A percentile compares a stretch with the other conserved stretches of the same genome.
These are phyloP conservation scores for Cytospora piceae DNA, from an alignment of 2,329 filamentous ascomycete species.

Conservation along the genomic window DNA sequence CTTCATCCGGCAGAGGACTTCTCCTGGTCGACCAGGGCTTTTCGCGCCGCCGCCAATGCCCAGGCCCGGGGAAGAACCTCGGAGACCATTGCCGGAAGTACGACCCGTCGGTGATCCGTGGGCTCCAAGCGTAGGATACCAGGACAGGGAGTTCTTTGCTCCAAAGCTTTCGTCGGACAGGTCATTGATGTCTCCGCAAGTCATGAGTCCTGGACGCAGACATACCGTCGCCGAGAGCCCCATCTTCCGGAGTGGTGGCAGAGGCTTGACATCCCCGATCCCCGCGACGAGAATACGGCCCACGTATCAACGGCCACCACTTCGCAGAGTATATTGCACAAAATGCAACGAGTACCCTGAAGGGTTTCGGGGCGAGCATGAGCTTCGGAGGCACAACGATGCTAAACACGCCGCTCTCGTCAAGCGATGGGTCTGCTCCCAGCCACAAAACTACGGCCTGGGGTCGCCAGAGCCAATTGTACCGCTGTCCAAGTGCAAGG, in stretches of 20 bases:
- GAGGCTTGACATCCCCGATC: conserved; percentile 49
- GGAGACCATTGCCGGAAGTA: conserved; percentile 45
- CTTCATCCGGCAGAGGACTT: conserved; percentile 46
- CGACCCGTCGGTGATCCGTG: conserved; percentile 45
- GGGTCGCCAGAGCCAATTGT: conserved; percentile 53
- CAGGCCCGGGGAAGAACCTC: conserved; percentile 40
- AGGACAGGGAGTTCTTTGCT: conserved; percentile 38
- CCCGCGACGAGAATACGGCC: conserved; percentile 45
- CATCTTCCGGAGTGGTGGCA: conserved; percentile 44
- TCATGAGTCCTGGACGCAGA: conserved; percentile 39
- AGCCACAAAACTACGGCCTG: conserved; percentile 47
- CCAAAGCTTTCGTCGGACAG: conserved; percentile 37
- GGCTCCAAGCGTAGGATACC: conserved; percentile 35
- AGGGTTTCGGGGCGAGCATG: conserved; percentile 89
- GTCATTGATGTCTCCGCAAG: conserved; percentile 39
- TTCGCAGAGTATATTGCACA: conserved; percentile 75
- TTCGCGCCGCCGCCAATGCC: conserved; percentile 41
- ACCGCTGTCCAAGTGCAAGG: conserved; percentile 59
- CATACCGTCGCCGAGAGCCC: conserved; percentile 54
- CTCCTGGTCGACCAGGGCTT: conserved; percentile 37
- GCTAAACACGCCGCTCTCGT: conserved; percentile 60
- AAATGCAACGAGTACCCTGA: conserved; percentile 82
- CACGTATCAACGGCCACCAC: conserved; percentile 57
- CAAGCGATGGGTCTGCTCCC: conserved; percentile 60
- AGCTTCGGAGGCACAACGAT: conserved; percentile 71